Evolutionary conservation across 129 eudicot species (phyloP).

Genomic region (Lactuca saligna): DNA sequence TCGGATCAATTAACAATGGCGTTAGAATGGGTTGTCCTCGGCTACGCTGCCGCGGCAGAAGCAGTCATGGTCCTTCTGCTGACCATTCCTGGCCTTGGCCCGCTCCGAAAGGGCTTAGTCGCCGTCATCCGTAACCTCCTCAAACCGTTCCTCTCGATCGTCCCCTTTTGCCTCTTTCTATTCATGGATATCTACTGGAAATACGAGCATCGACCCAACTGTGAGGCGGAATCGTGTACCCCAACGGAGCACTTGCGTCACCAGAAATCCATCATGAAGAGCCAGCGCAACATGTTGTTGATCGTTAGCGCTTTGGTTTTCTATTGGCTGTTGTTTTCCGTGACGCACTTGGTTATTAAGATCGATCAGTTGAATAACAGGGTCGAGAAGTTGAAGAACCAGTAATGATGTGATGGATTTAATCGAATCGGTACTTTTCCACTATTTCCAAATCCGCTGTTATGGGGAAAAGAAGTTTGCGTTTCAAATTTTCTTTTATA

Average conservation of each 20-base stretch:
- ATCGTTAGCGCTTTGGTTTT: constrained; percentile 65
- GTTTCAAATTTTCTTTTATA: neutral
- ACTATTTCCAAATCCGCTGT: neutral
- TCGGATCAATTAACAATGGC: constrained; percentile 49
- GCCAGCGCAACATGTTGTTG: constrained; percentile 67
- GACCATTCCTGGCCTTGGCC: constrained; percentile 67
- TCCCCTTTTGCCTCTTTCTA: constrained; percentile 76
- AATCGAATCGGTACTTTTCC: neutral
- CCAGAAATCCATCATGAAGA: constrained; percentile 79
- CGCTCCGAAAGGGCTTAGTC: constrained; percentile 67
- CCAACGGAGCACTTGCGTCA: constrained; percentile 64
- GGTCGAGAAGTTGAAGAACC: constrained; percentile 56
- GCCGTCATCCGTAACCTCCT: constrained; percentile 56
- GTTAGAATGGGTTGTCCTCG: constrained; percentile 72
- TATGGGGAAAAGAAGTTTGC: neutral
- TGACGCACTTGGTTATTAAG: constrained; percentile 51
- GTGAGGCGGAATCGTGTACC: constrained; percentile 55
- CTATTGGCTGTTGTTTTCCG: constrained; percentile 72
- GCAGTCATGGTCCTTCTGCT: constrained; percentile 72
- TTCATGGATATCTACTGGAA: constrained; percentile 86
- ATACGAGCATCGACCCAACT: constrained; percentile 65
- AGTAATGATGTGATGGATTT: constrained; percentile 33
- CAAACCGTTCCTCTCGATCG: constrained; percentile 72
- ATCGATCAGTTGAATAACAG: constrained; percentile 57
- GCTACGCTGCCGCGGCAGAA: constrained; percentile 81